phyloP scores from a whole-genome alignment of 2,329 filamentous ascomycete species.

The Talaromyces sp. region DNA sequence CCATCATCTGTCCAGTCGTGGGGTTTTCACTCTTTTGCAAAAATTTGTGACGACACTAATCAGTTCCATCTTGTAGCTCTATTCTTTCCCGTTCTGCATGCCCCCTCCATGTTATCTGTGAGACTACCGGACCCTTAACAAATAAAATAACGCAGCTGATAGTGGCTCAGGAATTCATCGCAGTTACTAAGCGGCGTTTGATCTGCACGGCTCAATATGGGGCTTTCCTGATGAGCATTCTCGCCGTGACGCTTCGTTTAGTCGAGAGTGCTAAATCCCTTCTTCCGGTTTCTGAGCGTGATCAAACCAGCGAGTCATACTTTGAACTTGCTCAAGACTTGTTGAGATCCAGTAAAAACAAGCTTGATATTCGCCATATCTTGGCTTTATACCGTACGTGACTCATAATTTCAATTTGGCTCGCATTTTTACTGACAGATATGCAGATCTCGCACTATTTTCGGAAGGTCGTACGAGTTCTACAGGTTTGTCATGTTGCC shows the following conservation, averaged over 20 bases:
- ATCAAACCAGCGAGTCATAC: neutral
- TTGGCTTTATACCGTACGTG: neutral
- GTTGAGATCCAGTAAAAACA: constrained; percentile 1
- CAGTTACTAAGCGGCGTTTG: neutral
- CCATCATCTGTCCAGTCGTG: neutral
- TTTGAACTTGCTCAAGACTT: constrained; percentile 2
- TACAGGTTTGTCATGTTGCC: neutral
- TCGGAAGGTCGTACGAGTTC: neutral
- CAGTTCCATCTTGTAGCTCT: neutral
- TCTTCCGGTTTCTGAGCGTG: neutral
- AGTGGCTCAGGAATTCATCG: constrained; percentile 1
- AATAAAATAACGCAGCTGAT: neutral
- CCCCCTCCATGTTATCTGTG: neutral
- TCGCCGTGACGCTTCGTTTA: constrained; percentile 2
- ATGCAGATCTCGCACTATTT: constrained; percentile 4
- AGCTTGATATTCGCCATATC: constrained; percentile 7
- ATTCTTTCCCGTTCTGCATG: constrained; percentile 1
- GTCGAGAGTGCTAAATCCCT: neutral
- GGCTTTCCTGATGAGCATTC: constrained; percentile 7
- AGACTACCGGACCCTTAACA: neutral
- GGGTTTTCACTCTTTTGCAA: neutral
- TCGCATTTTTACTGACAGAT: neutral
- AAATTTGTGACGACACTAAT: too few species aligned
- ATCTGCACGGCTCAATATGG: constrained; percentile 6
- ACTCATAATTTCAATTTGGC: too few species aligned